phyloP scores from a whole-genome alignment of 2,329 filamentous ascomycete genomes.

The Chlorencoelia australis region DNA sequence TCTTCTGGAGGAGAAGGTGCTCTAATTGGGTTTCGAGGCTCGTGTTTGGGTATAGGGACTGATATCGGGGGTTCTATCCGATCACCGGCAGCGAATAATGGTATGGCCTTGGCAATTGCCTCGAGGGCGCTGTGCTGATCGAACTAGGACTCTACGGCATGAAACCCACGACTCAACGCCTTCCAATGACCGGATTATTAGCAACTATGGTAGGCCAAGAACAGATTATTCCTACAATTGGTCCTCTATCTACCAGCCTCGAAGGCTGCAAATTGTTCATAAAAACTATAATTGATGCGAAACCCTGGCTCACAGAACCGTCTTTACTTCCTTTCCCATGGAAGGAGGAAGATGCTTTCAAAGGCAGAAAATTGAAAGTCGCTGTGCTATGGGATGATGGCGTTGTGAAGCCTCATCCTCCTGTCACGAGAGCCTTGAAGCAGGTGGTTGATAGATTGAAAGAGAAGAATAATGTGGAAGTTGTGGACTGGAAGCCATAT shows the following conservation, averaged over 20 bases:
- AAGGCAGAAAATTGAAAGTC: conserved; percentile 42
- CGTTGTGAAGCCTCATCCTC: conserved; percentile 49
- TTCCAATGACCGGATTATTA: conserved; percentile 17
- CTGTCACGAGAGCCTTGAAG: conserved; percentile 44
- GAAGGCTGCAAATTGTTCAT: conserved; percentile 36
- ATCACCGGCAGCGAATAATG: conserved; percentile 37
- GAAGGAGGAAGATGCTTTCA: conserved; percentile 29
- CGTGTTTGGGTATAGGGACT: conserved; percentile 42
- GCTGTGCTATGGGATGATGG: conserved; percentile 50
- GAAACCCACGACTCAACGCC: conserved; percentile 22
- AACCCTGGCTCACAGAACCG: conserved; percentile 43
- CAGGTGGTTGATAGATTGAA: conserved; percentile 43
- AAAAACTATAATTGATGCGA: conserved; percentile 30
- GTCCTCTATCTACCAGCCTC: conserved; percentile 43
- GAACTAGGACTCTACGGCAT: conserved; percentile 23
- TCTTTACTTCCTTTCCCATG: conserved; percentile 43
- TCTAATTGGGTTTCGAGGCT: conserved; percentile 40
- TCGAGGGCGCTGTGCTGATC: conserved; percentile 6
- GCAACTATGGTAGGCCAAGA: conserved; percentile 20
- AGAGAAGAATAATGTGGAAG: conserved; percentile 35
- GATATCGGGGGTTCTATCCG: conserved; percentile 43
- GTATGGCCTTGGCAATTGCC: conserved; percentile 12
- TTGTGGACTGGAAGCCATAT: conserved; percentile 45
- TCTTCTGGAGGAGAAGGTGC: conserved; percentile 48
- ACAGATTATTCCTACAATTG: conserved; percentile 37